phyloP scores from a whole-genome alignment of 108 stramenopile genomes.

The Cyclostephanos tholiformis region DNA sequence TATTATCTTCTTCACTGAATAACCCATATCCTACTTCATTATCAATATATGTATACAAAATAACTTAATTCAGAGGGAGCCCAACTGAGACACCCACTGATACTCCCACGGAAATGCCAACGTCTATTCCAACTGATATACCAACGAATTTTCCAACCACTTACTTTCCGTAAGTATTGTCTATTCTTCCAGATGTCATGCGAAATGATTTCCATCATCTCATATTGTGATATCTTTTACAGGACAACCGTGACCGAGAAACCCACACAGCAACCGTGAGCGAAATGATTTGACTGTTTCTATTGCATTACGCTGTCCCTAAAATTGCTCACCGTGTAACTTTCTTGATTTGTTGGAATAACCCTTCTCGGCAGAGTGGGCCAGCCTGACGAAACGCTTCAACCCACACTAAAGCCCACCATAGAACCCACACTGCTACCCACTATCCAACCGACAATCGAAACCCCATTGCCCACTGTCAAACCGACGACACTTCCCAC shows the following conservation, averaged over 20 bases:
- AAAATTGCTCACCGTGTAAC: background rate
- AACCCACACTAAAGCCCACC: constrained; percentile 7
- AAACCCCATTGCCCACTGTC: no score
- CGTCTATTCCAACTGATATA: background rate
- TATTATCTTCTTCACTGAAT: background rate
- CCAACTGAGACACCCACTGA: background rate
- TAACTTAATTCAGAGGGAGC: background rate
- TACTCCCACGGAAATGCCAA: no score
- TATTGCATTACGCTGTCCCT: background rate
- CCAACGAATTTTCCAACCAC: background rate
- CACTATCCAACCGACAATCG: no score
- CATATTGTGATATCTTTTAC: no score
- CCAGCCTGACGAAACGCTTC: background rate
- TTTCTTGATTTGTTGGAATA: background rate
- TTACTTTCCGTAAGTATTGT: no score
- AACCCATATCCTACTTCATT: background rate
- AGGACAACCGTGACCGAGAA: no score
- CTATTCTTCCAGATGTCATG: no score
- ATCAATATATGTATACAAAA: background rate
- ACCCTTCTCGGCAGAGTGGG: background rate
- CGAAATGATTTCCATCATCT: no score
- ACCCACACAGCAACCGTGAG: background rate
- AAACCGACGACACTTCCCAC: no score
- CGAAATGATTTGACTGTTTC: background rate
- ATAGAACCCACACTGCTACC: no score